These are phyloP conservation scores for Blepharisma undulans DNA, from an alignment of 169 alveolate species.

Conservation along the genomic window DNA sequence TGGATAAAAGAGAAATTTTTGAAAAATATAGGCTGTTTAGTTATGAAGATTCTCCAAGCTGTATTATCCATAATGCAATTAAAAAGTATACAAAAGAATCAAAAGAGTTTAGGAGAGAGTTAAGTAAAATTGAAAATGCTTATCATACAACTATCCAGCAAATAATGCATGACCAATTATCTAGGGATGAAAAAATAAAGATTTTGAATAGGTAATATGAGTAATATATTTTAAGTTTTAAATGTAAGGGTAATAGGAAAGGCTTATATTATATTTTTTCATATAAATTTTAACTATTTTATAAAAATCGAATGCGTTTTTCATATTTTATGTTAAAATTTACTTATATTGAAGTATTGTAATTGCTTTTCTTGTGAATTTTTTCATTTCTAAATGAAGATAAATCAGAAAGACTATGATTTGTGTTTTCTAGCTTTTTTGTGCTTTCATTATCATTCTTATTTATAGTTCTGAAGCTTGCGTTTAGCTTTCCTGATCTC, in stretches of 20 bases:
- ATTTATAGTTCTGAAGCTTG: not conserved
- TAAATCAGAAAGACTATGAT: not conserved
- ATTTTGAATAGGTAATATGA: not conserved
- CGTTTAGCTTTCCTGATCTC: not conserved
- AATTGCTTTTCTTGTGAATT: not conserved
- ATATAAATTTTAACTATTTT: too few relatives aligned
- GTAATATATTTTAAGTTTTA: too few relatives aligned
- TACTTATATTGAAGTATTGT: too few relatives aligned
- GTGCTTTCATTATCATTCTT: not conserved
- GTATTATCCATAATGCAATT: slow-evolving; percentile 1
- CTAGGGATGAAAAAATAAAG: not conserved
- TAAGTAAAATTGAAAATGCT: not conserved
- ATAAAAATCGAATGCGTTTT: too few relatives aligned
- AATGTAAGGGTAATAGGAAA: too few relatives aligned
- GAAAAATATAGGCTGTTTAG: not conserved
- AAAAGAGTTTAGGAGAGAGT: not conserved
- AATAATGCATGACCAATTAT: not conserved
- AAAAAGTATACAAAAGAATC: not conserved
- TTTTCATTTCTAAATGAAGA: not conserved
- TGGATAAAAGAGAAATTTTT: not conserved
- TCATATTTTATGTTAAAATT: too few relatives aligned
- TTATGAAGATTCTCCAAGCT: slow-evolving; percentile 30
- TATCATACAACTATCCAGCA: not conserved
- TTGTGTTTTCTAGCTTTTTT: not conserved
- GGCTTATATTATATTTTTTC: too few relatives aligned